Evolutionary conservation across 345 rosid species (phyloP), one percentile per base, ranked within the genome.

Genomic region (Cardamine chenopodiifolia): DNA sequence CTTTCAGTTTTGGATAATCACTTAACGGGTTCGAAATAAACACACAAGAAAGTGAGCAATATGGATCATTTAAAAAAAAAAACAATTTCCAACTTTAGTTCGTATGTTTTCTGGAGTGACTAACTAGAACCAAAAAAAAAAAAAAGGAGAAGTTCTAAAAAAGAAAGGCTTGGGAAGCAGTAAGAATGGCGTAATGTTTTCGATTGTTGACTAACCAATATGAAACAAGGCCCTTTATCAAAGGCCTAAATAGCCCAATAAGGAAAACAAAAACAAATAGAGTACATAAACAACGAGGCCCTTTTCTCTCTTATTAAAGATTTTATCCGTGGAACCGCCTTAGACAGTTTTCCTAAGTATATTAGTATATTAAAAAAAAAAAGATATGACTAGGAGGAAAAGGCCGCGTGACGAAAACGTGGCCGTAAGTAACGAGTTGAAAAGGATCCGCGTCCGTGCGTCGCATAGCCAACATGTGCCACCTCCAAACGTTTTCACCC

Each of bases 351-450:
- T n/a, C n/a, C n/a, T n/a, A n/a, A 14, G 6, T 45, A 10, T 8
- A 3, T 15, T 14, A 4, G n/a, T 35, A 3, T 35, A 2, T 0
- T 2, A 4, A 53, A 26, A 25, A 15, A 0, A n/a, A n/a, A n/a
- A n/a, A n/a, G n/a, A n/a, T n/a, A n/a, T n/a, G n/a, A n/a, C n/a
- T n/a, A n/a, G n/a, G n/a, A n/a, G n/a, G n/a, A n/a, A n/a, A n/a
- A n/a, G n/a, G n/a, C n/a, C n/a, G n/a, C n/a, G n/a, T 3, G 66
- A 57, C 29, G 66, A 57, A 47, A 45, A 74, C 72, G 66, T 66
- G 65, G 58, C 40, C 66, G 72, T 56, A 57, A 73, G 40, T 1
- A 55, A 73, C 78, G 50, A 65, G 72, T 66, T 32, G 10, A 31
- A 13, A 20, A 65, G 13, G 29, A 65, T 34, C n/a, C 25, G 50